These are phyloP conservation scores for Gastrolobium bilobum DNA, from an alignment of 306 rosid species.

Conservation along the genomic window DNA sequence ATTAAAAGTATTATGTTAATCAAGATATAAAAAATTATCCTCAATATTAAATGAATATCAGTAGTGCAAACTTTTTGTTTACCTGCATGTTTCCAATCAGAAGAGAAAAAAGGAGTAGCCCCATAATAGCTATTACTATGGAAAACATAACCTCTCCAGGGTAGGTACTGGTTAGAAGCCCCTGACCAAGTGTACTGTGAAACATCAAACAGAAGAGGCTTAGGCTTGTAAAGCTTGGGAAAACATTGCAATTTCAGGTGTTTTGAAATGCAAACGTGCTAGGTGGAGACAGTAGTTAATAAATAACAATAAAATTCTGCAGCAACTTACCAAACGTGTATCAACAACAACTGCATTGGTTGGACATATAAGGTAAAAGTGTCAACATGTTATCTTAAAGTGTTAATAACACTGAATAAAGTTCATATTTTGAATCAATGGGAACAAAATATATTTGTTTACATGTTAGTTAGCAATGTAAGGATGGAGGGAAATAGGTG, in stretches of 20 bases:
- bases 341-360: neutral
- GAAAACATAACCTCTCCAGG: slow-evolving; percentile 83
- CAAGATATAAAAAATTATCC: slow-evolving; percentile 25
- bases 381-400: slow-evolving; percentile 13
- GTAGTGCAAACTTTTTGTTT: slow-evolving; percentile 27
- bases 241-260: slow-evolving; percentile 14
- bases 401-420: neutral
- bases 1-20: neutral
- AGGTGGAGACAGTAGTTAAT: slow-evolving; percentile 11
- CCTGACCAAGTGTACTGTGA: slow-evolving; percentile 93
- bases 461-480: neutral
- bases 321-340: neutral
- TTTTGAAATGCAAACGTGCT: slow-evolving; percentile 3
- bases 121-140: slow-evolving; percentile 72
- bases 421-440: slow-evolving; percentile 15
- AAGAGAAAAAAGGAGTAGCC: slow-evolving; percentile 87
- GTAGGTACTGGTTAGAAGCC: slow-evolving; percentile 85
- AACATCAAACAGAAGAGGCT: slow-evolving; percentile 47
- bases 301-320: neutral
- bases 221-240: slow-evolving; percentile 28
- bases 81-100: slow-evolving; percentile 97
- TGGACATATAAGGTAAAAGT: slow-evolving; percentile 7
- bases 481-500: neutral
- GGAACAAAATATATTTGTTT: slow-evolving; percentile 12
- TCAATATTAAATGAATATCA: slow-evolving; percentile 24